Percentiles rank a stretch among this genome's conserved stretches.
Evolutionary conservation across 208 protist genomes (phyloP).

Genomic region (Acanthamoeba healyi): DNA sequence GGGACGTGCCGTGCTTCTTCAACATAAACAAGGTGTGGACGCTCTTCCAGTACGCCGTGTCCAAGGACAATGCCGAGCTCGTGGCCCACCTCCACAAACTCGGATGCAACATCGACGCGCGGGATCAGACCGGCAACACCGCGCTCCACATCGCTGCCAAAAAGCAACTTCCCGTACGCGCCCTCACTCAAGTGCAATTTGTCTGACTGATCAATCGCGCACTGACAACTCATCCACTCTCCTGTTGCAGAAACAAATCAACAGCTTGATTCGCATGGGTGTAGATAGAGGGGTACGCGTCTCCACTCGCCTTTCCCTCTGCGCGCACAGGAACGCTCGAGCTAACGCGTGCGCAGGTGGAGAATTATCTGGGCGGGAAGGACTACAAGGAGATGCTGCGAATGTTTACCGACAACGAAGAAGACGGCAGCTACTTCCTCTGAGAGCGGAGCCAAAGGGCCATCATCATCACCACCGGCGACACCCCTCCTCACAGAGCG

Average conservation of each 20-base stretch:
- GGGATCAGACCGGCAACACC: constrained; percentile 69
- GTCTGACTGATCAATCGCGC: background rate
- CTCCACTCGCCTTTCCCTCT: background rate
- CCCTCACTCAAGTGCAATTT: background rate
- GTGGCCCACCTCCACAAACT: constrained; percentile 41
- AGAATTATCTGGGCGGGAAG: constrained; percentile 71
- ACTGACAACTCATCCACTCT: background rate
- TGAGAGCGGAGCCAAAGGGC: background rate
- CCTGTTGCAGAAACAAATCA: constrained; percentile 45
- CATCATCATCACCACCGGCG: too few relatives aligned
- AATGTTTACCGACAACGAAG: constrained; percentile 58
- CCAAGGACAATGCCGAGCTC: constrained; percentile 62
- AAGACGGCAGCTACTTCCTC: constrained; percentile 66
- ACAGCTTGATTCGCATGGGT: constrained; percentile 42
- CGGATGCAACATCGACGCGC: constrained; percentile 49
- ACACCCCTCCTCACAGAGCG: too few relatives aligned
- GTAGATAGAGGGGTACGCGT: constrained; percentile 55
- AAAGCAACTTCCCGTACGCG: constrained; percentile 19
- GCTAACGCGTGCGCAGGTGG: background rate
- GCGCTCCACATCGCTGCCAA: constrained; percentile 67
- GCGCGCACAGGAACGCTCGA: background rate
- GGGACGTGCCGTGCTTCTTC: constrained; percentile 70
- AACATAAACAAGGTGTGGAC: constrained; percentile 70
- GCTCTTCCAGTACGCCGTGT: constrained; percentile 70
- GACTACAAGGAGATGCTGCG: constrained; percentile 70